Evolutionary conservation across 352 stramenopile genomes (phyloP), one percentile per base, ranked within the genome.

Genomic region (Peronospora farinosa): DNA sequence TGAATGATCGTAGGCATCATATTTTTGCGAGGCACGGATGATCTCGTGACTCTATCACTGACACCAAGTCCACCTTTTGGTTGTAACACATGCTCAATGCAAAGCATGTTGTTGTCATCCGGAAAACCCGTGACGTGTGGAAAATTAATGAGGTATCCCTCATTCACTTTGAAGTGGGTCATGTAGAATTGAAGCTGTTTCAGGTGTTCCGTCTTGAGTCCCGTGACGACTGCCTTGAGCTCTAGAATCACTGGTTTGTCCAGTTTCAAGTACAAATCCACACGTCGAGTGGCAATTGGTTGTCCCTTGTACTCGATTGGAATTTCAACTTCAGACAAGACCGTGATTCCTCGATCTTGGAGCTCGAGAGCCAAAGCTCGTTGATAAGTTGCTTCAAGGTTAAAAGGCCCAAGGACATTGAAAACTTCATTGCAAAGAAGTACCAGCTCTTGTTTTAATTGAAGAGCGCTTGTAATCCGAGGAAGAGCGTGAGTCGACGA

Each of bases 81-180:
- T 30, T 67, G 59, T 48, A 67, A n/a, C 28, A 52, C 38, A 35
- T 60, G 28, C 21, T 67, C 38, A 0, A 23, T 13, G 25, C 52
- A 67, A 13, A 44, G 38, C 13, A 42, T 47, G 13, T 32, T 38
- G 31, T 49, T 60, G 9, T 51, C 47, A n/a, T 64, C 55, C 0
- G 66, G 66, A 39, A 76, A 76, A 9, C 49, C 51, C n/a, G 42
- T 54, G 3, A 58, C 10, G 28, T 65, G 61, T 0, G 67, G 67
- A 28, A 76, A 76, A 47, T 76, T 76, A 47, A 76, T 70, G 41
- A 76, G 60, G 17, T 63, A 51, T n/a, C 67, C 67, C 7, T 67
- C 54, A 10, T 19, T 32, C 27, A 70, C 60, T 11, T 60, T 40
- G 35, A 70, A 75, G 36, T 67, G 44, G 15, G 41, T 58, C 58